Base-by-base conservation (phyloP, 2,329 filamentous ascomycete species). In the Mycosphaerella sp. region DNA sequence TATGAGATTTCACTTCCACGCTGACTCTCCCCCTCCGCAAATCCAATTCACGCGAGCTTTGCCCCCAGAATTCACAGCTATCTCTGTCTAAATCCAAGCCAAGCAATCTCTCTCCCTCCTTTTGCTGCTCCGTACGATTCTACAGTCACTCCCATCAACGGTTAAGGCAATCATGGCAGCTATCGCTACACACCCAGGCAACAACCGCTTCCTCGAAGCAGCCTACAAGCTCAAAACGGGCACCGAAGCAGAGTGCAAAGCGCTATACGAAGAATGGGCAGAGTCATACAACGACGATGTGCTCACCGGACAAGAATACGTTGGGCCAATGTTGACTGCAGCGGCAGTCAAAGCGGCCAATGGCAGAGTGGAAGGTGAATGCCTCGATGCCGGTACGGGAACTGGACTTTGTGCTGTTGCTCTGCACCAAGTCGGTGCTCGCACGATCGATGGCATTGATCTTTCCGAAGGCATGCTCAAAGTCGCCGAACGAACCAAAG, bases 391-490 rank as follows among this genome's bases (percentile, higher is more conserved):
- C 6, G 45, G 56, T 10, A 56, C 53, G 40, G 55, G 53, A 48
- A 56, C 58, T 43, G 50, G 58, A 12, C 72, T 80, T 7, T 78
- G 79, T 9, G 79, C 77, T 3, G 64, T 72, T 17, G 74, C 73
- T 26, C 72, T 81, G 3, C 69, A 72, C 21, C 66, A 72, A 38
- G 63, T 70, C 32, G 74, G 75, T 2, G 73, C 73, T 3, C 69
- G 70, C 38, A 67, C 70, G n/a, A 72, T 81, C 41, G 76, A 80
- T 48, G 79, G 79, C 26, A 64, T 80, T 26, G 79, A 82, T 58
- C 66, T 80, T 12, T 78, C 74, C 48, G 70, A 73, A 1, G 74
- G 75, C 32, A 81, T 81, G 79, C 73, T 82, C 4, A 71, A 73
- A 2, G 66, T 78, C n/a, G 79, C 79, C 2, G 64, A 69, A n/a